Conservation (phyloP, 495 filamentous ascomycete genomes). For the Neurospora sublineolata region DNA sequence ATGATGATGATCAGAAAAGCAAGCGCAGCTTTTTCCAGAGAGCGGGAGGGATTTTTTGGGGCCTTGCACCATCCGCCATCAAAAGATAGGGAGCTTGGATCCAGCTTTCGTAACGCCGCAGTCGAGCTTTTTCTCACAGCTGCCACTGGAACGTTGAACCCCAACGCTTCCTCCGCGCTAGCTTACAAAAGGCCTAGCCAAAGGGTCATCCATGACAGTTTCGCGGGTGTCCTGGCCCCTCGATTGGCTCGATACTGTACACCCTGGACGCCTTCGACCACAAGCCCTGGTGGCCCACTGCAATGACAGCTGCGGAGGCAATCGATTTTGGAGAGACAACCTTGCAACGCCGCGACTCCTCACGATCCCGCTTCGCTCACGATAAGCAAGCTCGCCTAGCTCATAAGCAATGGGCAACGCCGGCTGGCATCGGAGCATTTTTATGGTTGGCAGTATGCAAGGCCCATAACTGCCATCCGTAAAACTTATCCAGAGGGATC, state of each 20-base stretch:
- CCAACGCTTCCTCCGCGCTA: conserved; percentile 21
- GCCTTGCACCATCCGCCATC: not conserved
- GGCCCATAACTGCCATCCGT: not conserved
- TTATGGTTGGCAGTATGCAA: not conserved
- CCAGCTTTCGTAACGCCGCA: conserved; percentile 8
- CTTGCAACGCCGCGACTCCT: not conserved
- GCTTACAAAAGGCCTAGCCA: conserved; percentile 12
- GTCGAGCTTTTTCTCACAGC: conserved; percentile 5
- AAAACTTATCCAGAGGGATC: not conserved
- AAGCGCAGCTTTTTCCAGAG: conserved; percentile 4
- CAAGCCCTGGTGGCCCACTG: not conserved
- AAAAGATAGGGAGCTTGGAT: conserved; percentile 15
- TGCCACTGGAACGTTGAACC: conserved; percentile 20
- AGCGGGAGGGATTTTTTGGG: conserved; percentile 25
- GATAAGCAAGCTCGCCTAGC: not conserved
- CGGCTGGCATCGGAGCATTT: not conserved
- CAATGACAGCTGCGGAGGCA: not conserved
- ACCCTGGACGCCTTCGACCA: not conserved
- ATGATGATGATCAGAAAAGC: conserved; percentile 5
- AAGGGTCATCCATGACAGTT: not conserved
- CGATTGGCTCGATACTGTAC: not conserved
- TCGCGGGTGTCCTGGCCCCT: not conserved
- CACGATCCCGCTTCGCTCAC: not conserved
- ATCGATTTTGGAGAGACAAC: not conserved
- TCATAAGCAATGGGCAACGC: not conserved